Conservation (phyloP, 371 early-diverging fungal genomes). For the Mucor velutinosus region DNA sequence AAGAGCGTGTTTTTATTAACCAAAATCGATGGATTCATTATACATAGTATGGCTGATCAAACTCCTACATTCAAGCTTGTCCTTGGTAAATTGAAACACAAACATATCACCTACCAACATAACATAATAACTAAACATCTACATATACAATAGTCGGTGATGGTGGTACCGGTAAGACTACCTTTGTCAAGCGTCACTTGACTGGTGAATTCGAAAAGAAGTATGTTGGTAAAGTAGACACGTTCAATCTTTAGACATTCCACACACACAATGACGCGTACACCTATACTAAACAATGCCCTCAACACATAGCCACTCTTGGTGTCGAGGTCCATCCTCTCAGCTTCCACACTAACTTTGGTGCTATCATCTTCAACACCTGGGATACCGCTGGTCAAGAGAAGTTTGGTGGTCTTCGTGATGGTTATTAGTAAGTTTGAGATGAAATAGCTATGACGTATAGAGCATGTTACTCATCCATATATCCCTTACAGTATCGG, state of each 20-base stretch:
- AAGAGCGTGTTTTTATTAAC: not conserved
- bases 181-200: constrained; percentile 99
- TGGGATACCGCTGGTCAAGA: constrained; percentile 99
- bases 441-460: not conserved
- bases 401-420: constrained; percentile 99
- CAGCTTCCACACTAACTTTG: constrained; percentile 97
- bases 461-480: not conserved
- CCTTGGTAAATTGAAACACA: constrained; percentile 54
- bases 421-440: constrained; percentile 96
- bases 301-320: constrained; percentile 83
- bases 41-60: constrained; percentile 37
- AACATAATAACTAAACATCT: constrained; percentile 1
- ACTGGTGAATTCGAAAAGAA: constrained; percentile 99
- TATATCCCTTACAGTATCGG: constrained; percentile 70
- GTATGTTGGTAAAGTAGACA: constrained; percentile 89
- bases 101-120: not conserved
- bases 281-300: not conserved
- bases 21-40: not conserved
- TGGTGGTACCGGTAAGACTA: constrained; percentile 99
- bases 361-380: constrained; percentile 96
- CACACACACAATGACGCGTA: constrained; percentile 11
- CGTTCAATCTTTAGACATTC: too few relatives aligned
- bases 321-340: constrained; percentile 99
- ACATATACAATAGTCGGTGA: constrained; percentile 85
- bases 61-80: constrained; percentile 85